Base-by-base conservation (phyloP, 192 early-diverging fungal species). In the Coemansia sp. region DNA sequence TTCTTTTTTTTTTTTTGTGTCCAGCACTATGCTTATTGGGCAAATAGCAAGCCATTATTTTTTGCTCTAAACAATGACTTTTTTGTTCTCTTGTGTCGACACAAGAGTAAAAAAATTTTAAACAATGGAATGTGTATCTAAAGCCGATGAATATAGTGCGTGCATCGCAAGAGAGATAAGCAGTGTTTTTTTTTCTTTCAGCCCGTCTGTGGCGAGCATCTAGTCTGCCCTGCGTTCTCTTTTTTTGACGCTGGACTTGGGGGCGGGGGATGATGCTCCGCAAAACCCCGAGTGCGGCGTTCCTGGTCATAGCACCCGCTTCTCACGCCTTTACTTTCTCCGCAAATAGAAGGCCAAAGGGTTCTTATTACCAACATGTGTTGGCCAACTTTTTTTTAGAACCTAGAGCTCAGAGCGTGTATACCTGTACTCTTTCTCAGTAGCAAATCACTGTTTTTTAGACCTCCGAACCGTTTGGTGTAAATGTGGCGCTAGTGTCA, bases 211-310 rank as follows among this genome's bases (percentile, higher is more conserved):
- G 49, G 21, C 49, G 11, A 26, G 49, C 26, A 30, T 14, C 26
- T 53, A 23, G 52, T 26, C 52, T 13, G 52, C 52, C 52, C 52
- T 52, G 47, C 19, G 52, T 30, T 53, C 8, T 53, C 26, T 53
- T 53, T 14, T 13, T 5, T 35, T 35, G 35, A 35, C 1, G 21
- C 0, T 4, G 46, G 19, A 6, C 6, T 19, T 30, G 23, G 52
- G 26, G 13, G 52, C 11, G n/a, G 52, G 26, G 23, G 26, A 28
- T 28, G 26, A 26, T 53, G 52, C 26, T 53, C 52, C 11, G 26
- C 28, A 32, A 5, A 28, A 28, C 26, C 11, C 10, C 52, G n/a
- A 55, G 52, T 55, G 26, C 28, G 47, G 47, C 47, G n/a, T 49
- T 49, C 47, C 47, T 19, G 4, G 19, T 7, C 47, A 49, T 49